Evolutionary conservation across 495 filamentous ascomycete species (phyloP), one percentile per base, ranked within the genome.

Genomic region (Pseudevernia furfuracea): DNA sequence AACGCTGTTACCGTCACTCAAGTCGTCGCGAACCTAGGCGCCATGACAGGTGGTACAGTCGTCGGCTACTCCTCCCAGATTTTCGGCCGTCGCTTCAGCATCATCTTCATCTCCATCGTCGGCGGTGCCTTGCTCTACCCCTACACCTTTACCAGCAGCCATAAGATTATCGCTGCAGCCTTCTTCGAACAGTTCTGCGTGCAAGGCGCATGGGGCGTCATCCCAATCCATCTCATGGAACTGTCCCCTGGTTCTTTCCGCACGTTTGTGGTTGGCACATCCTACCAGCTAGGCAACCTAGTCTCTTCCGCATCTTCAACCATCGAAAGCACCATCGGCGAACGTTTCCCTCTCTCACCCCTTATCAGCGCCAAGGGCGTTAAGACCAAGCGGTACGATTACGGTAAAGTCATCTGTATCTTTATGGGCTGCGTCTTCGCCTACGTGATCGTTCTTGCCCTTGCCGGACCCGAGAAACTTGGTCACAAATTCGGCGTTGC

Each of bases 101-200:
- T 94, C 71, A 88, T 94, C 63, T 77, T 86, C 66, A 89, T 91
- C 74, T 85, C 79, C 73, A 80, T 94, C 62, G 69, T 92, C 53
- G 90, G 90, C 55, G 90, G 87, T 28, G 88, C 89, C 1, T 75
- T 94, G 5, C 78, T 96, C 19, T 93, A 93, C 72, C 90, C 90
- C 0, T 94, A 94, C 77, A 86, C 84, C 3, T 92, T 90, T 68
- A 80, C 86, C n/a, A 72, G 74, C 1, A 80, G 73, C 70, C 74
- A 82, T 12, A 69, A 71, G 6, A 79, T 94, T 69, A 92, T 91
- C 58, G 90, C 90, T 0, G 85, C 88, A 0, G 91, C 90, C n/a
- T 96, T 92, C 75, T 94, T 94, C 72, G 87, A 93, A 75, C 90
- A 94, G 72, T 93, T 96, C 75, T 91, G 87, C 73, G 89, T 96